Conservation (phyloP, 306 rosid genomes). For the Gastrolobium bilobum region DNA sequence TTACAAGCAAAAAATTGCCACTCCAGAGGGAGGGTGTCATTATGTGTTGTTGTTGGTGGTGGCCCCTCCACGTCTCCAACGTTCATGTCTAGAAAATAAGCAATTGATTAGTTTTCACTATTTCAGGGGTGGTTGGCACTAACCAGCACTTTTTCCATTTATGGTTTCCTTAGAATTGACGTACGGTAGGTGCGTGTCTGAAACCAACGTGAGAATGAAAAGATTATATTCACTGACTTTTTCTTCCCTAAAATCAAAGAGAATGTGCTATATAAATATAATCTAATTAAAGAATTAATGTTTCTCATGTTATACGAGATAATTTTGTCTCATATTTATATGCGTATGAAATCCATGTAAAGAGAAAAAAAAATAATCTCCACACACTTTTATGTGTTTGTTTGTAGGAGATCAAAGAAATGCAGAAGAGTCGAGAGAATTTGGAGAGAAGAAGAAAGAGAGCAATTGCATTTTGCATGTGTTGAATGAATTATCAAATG, state of each 20-base stretch:
- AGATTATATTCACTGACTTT: not conserved
- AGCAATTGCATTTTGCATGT: no score
- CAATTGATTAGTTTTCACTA: not conserved
- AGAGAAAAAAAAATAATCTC: no score
- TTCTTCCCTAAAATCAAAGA: not conserved
- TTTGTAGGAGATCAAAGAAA: no score
- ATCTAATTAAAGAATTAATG: no score
- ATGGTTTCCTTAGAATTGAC: conserved; percentile 16
- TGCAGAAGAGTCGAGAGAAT: no score
- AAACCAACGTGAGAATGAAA: not conserved
- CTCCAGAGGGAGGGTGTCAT: not conserved
- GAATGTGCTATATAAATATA: not conserved
- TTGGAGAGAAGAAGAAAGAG: no score
- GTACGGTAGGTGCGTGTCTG: not conserved
- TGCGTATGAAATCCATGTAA: no score
- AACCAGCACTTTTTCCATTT: not conserved
- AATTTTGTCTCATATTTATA: no score
- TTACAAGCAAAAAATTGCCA: conserved; percentile 5
- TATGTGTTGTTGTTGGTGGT: not conserved
- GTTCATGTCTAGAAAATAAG: not conserved
- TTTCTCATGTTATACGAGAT: no score
- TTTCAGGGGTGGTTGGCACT: not conserved
- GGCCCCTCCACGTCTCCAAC: not conserved
- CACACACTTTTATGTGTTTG: no score
- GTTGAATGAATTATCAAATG: no score